Conservation (phyloP, 805 yeast species). For the Wickerhamomyces tratensis region DNA sequence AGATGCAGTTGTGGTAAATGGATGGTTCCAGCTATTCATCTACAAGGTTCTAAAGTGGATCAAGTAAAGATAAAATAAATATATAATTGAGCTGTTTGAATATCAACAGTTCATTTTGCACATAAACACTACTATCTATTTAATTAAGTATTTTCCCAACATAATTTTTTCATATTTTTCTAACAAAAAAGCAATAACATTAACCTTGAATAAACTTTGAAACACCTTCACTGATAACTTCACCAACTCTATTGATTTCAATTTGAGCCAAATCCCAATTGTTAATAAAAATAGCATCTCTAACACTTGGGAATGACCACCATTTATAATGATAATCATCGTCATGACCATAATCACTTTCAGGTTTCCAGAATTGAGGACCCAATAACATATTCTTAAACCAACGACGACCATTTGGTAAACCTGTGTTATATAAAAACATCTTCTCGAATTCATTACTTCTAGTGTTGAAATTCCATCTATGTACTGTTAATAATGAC, state of each 20-base stretch:
- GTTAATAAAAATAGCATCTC: constrained; percentile 49
- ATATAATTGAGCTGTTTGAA: too few relatives aligned
- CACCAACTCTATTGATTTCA: constrained; percentile 36
- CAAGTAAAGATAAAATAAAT: constrained; percentile 15
- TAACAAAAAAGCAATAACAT: too few relatives aligned
- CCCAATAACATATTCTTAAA: constrained; percentile 64
- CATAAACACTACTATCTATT: too few relatives aligned
- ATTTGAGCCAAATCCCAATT: constrained; percentile 46
- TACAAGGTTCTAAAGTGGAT: constrained; percentile 77
- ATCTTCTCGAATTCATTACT: constrained; percentile 44
- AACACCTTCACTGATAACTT: constrained; percentile 22
- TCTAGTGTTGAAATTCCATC: constrained; percentile 79
- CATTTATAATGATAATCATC: constrained; percentile 29
- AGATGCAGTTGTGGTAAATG: constrained; percentile 92
- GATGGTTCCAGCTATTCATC: constrained; percentile 86
- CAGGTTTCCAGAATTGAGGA: constrained; percentile 51
- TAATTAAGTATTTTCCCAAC: too few relatives aligned
- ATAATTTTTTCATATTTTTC: too few relatives aligned
- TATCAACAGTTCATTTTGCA: too few relatives aligned
- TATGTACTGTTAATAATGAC: constrained; percentile 53
- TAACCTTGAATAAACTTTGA: constrained; percentile 18
- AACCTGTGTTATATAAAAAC: constrained; percentile 35
- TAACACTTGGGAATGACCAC: constrained; percentile 67
- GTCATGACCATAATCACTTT: constrained; percentile 3
- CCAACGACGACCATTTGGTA: constrained; percentile 44